These are phyloP conservation scores for Penicillium coprophilum DNA, from an alignment of 495 filamentous ascomycete genomes.

Conservation along the genomic window DNA sequence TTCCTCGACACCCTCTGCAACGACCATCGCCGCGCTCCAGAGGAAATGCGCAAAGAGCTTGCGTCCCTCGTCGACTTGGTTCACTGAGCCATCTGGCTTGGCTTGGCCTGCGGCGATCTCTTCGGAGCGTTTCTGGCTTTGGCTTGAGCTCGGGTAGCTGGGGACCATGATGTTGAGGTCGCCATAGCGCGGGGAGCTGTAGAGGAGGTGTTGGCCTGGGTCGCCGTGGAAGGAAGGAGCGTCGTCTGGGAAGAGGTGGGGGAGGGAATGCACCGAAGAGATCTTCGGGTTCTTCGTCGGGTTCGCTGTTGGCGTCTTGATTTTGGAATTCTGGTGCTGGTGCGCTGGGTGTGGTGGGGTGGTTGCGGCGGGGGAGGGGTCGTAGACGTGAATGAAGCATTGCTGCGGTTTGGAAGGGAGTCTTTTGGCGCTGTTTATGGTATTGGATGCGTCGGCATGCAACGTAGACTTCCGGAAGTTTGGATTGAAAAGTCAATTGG, in stretches of 20 bases:
- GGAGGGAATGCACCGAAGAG: constrained; percentile 61
- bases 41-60: constrained; percentile 78
- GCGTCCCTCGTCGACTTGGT: constrained; percentile 52
- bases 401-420: not conserved
- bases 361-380: constrained; percentile 31
- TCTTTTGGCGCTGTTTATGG: not conserved
- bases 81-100: constrained; percentile 17
- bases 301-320: constrained; percentile 6
- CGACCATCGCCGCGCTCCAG: constrained; percentile 77
- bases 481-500: constrained; percentile 5
- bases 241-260: constrained; percentile 75
- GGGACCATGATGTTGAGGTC: constrained; percentile 48
- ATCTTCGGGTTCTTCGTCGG: constrained; percentile 55
- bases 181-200: constrained; percentile 61
- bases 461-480: not conserved
- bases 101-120: constrained; percentile 21
- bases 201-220: constrained; percentile 62
- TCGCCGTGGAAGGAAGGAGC: constrained; percentile 73
- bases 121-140: constrained; percentile 21
- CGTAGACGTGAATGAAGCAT: constrained; percentile 39
- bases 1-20: constrained; percentile 67
- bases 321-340: constrained; percentile 20
- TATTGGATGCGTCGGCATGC: not conserved
- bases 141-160: constrained; percentile 34
- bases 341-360: constrained; percentile 10